Evolutionary conservation across 495 filamentous ascomycete species (phyloP), one percentile per base, ranked within the genome.

Genomic region (Aspergillus affinis): DNA sequence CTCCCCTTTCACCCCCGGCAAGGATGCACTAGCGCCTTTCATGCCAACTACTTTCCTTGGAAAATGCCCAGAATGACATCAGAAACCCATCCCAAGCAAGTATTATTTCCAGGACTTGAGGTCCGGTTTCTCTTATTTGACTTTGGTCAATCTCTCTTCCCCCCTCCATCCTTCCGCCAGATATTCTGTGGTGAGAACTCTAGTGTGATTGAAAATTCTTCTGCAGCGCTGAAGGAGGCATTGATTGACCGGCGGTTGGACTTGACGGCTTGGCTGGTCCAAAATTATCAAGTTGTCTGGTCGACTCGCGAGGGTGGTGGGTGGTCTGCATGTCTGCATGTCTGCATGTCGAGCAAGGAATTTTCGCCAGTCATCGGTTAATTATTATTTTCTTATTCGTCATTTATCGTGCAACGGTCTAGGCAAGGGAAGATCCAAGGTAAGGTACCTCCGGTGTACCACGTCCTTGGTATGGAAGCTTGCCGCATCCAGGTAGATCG

Each of bases 321-420:
- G 47, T 49, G 18, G 19, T 9, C 47, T 49, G 21, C 20, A 7
- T 46, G 3, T 18, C 18, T 46, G 23, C 23, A 26, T 26, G 29
- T 7, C 46, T 48, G 46, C 47, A 49, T 49, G 47, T 49, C n/a
- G 47, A 49, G 47, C 47, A 49, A 49, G 47, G 47, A 15, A 49
- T 26, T 49, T 6, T 4, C 10, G 10, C 47, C 47, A 49, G 47
- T 49, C 36, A 17, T 15, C 12, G n/a, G n/a, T n/a, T n/a, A n/a
- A n/a, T n/a, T n/a, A n/a, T n/a, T n/a, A n/a, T n/a, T 26, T 26
- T 26, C 4, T 26, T 26, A 26, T 26, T 26, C 23, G 23, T 26
- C 10, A 41, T 41, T 4, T 4, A 41, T 41, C 36, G 36, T 41
- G 36, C 36, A 41, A 41, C 36, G 13, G 36, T 41, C 36, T 41